Evolutionary conservation across 106 monocot species (phyloP), one percentile per base, ranked within the genome.

Genomic region (Dactylorhiza incarnata): DNA sequence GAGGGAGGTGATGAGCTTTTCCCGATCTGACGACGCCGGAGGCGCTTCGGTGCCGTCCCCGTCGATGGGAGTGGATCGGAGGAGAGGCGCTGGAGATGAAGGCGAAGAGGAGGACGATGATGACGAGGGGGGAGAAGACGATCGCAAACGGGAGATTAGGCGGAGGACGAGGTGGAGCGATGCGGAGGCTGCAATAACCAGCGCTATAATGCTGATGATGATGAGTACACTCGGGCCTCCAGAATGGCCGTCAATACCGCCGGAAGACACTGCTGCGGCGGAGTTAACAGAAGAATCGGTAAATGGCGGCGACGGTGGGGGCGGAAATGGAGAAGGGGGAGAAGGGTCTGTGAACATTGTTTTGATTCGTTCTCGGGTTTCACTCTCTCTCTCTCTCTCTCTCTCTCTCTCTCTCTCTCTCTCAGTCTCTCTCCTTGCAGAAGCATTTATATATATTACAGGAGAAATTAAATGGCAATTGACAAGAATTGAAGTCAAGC

Each of bases 161-260:
- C 94, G 86, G 78, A 86, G 90, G 76, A 93, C 62, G 69, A 88
- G 78, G 80, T 93, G 90, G 75, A 93, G 83, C 66, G 79, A 73
- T 61, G 85, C 83, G 20, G 84, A 86, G 77, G 80, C 76, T 75
- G 81, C 15, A 79, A 91, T 78, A 58, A 89, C 85, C 56, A 81
- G 78, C n/a, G 82, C 75, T 79, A 94, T 17, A 70, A 94, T 84
- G 68, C 68, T 86, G 58, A 77, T 68, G 77, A 88, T 88, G 68
- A 90, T 86, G 54, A 91, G 50, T n/a, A 94, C 47, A 67, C 82
- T 84, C 8, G 88, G 84, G 68, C 24, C 78, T 65, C 55, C 74
- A 10, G 82, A 82, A 9, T 50, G 45, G 48, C n/a, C 49, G 71
- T 37, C 47, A 29, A 26, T 6, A 44, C 70, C 9, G 74, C 51